Evolutionary conservation across 768 basidiomycete species (phyloP), one percentile per base, ranked within the genome.

Genomic region (Porphyrellus cyaneotinctus): DNA sequence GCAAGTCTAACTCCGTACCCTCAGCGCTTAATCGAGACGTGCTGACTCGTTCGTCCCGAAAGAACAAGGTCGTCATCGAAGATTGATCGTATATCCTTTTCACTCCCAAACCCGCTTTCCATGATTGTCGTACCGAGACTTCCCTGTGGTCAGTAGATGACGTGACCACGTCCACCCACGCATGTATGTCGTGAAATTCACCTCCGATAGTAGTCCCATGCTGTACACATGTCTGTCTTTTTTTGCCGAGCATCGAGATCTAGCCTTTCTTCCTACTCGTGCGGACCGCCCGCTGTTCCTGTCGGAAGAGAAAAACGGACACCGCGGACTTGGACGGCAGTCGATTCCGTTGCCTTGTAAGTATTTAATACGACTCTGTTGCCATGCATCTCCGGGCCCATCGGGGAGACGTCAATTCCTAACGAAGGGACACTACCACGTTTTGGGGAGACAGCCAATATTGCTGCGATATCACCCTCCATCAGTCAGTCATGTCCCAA

Each of bases 1-100:
- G 87, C 81, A 52, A 65, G 61, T 20, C n/a, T 37, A 20, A n/a
- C 15, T 28, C 5, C 3, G 17, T 7, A 17, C 30, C 8, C 35
- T 13, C 28, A 3, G 23, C n/a, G 6, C 30, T 31, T 15, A 6
- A 31, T 36, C 28, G 22, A 42, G 31, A 20, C 43, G 5, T 28
- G 26, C 43, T 55, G 37, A 55, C 5, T 10, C 20, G 6, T 28
- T 43, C 37, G 4, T 50, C 26, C 33, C 15, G 8, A 49, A 51
- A 64, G 63, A 51, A 52, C 57, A 64, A 66, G 45, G 61, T 66
- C 0, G 6, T 32, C 23, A 63, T 65, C 36, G 5, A 59, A 35
- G 63, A 47, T 12, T 65, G 22, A 62, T 31, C 8, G 9, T 26
- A 28, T 43, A 11, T 24, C 43, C 42, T 28, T 28, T 28, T 28